These are phyloP conservation scores for Diplodia intermedia DNA, from an alignment of 2,329 filamentous ascomycete genomes.

Conservation along the genomic window DNA sequence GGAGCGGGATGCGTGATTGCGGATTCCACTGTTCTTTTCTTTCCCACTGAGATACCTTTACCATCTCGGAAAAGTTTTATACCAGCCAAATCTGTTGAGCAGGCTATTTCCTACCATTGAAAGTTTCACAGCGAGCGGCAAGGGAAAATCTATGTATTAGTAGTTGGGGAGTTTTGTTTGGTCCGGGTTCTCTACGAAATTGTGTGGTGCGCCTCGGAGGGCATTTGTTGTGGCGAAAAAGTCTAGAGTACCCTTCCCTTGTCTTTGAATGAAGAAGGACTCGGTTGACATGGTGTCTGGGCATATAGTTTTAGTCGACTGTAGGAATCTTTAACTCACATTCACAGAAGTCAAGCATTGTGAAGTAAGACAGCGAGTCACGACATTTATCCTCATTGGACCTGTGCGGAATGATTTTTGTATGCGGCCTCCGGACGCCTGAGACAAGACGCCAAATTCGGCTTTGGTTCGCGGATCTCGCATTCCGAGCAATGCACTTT, in stretches of 20 bases:
- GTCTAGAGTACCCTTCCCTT: too few species aligned
- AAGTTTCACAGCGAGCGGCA: neutral
- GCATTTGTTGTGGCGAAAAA: neutral
- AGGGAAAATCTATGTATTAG: neutral
- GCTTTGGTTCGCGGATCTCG: neutral
- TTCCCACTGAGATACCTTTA: neutral
- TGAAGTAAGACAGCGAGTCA: too few species aligned
- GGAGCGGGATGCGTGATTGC: neutral
- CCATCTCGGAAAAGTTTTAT: slow-evolving; percentile 1
- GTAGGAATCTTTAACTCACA: neutral
- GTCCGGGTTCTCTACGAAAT: neutral
- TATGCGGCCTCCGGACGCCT: neutral
- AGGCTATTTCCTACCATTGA: neutral
- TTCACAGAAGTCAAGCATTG: neutral
- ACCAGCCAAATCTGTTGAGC: neutral
- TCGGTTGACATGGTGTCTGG: neutral
- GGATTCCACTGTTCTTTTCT: neutral
- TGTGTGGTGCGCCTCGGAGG: neutral
- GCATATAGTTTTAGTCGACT: neutral
- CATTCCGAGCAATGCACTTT: neutral
- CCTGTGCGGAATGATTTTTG: neutral
- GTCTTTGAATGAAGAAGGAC: neutral
- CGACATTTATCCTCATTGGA: neutral
- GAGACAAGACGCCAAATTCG: neutral
- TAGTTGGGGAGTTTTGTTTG: neutral